phyloP scores from a whole-genome alignment of 2,329 filamentous ascomycete genomes.

The Cercospora zeina region DNA sequence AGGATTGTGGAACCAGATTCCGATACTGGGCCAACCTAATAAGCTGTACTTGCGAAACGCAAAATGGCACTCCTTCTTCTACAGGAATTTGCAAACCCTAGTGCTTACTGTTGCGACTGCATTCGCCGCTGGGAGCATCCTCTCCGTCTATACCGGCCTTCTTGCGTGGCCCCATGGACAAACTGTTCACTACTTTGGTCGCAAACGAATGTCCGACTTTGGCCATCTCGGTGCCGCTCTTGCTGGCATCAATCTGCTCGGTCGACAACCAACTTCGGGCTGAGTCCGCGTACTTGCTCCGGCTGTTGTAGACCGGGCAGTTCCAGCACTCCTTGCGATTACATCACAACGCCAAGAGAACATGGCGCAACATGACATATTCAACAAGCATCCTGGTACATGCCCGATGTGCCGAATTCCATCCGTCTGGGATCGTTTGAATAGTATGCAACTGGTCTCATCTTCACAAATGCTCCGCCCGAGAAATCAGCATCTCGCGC shows the following conservation, averaged over 20 bases:
- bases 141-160: constrained; percentile 32
- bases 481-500: background rate
- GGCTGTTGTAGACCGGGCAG: background rate
- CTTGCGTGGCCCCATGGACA: constrained; percentile 40
- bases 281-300: background rate
- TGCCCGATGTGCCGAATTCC: background rate
- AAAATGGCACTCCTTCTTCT: constrained; percentile 23
- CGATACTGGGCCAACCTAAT: constrained; percentile 24
- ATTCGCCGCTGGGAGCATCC: constrained; percentile 23
- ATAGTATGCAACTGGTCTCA: background rate
- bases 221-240: constrained; percentile 41
- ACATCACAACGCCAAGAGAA: background rate
- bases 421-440: background rate
- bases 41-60: constrained; percentile 23
- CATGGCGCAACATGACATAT: background rate
- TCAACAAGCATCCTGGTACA: background rate
- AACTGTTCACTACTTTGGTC: constrained; percentile 40
- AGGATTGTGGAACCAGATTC: constrained; percentile 31
- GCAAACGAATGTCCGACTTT: constrained; percentile 39
- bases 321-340: background rate
- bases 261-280: constrained; percentile 21
- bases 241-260: constrained; percentile 35
- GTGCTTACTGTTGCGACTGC: constrained; percentile 27
- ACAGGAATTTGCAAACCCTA: constrained; percentile 29
- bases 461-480: background rate